A percentile compares a stretch with the other conserved stretches of the same genome.
These are phyloP conservation scores for Amaranthus hypochondriacus DNA, from an alignment of 148 eudicot species.

Conservation along the genomic window DNA sequence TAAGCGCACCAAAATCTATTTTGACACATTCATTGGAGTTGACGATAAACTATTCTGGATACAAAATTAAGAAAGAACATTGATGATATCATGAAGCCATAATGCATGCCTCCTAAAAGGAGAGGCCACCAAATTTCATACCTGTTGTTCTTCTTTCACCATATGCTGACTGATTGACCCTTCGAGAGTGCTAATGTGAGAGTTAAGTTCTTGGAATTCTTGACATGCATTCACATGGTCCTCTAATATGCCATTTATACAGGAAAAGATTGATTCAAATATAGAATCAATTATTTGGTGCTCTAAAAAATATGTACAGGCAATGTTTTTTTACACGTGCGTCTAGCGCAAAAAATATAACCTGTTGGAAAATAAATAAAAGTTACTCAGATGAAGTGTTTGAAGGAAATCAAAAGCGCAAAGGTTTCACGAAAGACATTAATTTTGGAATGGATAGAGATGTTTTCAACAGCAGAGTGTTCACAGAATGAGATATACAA, in stretches of 20 bases:
- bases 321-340: slow-evolving; percentile 55
- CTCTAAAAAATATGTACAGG: slow-evolving; percentile 58
- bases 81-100: neutral
- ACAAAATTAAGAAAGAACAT: too few species aligned
- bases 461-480: too few species aligned
- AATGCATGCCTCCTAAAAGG: neutral
- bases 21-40: too few species aligned
- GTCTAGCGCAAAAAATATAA: slow-evolving; percentile 68
- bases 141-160: slow-evolving; percentile 94
- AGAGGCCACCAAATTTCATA: slow-evolving; percentile 14
- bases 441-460: neutral
- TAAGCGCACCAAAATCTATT: too few species aligned
- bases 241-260: slow-evolving; percentile 41
- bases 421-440: neutral
- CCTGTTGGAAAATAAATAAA: slow-evolving; percentile 43
- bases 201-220: slow-evolving; percentile 53
- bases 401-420: neutral
- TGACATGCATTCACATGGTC: slow-evolving; percentile 28
- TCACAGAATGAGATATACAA: too few species aligned
- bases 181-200: slow-evolving; percentile 49
- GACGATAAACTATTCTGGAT: too few species aligned
- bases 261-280: slow-evolving; percentile 47
- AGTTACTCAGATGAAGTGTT: slow-evolving; percentile 6
- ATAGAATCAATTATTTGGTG: slow-evolving; percentile 60
- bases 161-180: slow-evolving; percentile 61